Percentiles rank a stretch among this genome's conserved stretches.
Evolutionary conservation across 1,284 basidiomycete genomes (phyloP).

Genomic region (Stereum hirsutum): DNA sequence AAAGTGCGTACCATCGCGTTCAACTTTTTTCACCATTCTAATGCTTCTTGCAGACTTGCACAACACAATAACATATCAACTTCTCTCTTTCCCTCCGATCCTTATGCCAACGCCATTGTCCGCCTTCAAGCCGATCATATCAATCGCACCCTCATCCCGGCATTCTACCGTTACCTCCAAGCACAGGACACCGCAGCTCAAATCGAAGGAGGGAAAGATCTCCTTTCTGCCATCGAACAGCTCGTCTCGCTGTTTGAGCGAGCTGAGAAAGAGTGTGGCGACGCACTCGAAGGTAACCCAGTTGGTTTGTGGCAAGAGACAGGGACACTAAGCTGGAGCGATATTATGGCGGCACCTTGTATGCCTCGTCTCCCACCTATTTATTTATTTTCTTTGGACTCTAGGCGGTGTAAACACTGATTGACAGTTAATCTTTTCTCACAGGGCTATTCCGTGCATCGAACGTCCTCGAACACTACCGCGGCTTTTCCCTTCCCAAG

Average conservation of each 20-base stretch:
- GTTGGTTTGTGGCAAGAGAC: conserved; percentile 48
- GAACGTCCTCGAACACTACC: conserved; percentile 61
- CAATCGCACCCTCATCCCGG: conserved; percentile 56
- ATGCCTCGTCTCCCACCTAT: conserved; percentile 16
- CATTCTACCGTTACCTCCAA: conserved; percentile 75
- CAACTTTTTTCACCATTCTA: too few relatives aligned
- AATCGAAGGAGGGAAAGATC: conserved; percentile 46
- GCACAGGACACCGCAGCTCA: conserved; percentile 57
- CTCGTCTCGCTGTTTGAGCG: conserved; percentile 54
- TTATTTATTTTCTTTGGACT: neutral
- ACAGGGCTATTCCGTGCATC: conserved; percentile 62
- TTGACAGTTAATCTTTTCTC: too few relatives aligned
- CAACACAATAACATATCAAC: too few relatives aligned
- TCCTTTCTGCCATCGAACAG: conserved; percentile 40
- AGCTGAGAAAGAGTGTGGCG: conserved; percentile 40
- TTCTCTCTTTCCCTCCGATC: conserved; percentile 38
- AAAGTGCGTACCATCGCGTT: conserved; percentile 37
- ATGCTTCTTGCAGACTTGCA: too few relatives aligned
- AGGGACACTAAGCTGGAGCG: conserved; percentile 53
- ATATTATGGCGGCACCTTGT: conserved; percentile 75
- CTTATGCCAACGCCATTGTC: conserved; percentile 59
- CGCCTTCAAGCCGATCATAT: conserved; percentile 64
- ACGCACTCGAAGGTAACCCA: conserved; percentile 24
- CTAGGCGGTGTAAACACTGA: too few relatives aligned
- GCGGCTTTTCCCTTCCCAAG: conserved; percentile 48